phyloP scores from a whole-genome alignment of 192 early-diverging fungal genomes.

The Coemansia sp. region DNA sequence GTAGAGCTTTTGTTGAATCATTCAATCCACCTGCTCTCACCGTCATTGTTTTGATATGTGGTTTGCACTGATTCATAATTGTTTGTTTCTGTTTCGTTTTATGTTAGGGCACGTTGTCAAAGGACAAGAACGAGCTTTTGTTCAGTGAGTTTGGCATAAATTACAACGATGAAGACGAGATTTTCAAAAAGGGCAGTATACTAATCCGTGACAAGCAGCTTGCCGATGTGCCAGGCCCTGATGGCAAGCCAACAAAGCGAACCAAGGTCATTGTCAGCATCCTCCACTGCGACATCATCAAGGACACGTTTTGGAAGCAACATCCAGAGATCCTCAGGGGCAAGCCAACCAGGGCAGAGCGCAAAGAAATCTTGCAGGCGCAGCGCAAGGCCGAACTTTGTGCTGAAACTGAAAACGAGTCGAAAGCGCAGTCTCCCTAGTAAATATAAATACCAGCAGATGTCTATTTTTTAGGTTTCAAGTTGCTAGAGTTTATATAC shows the following conservation, averaged over 20 bases:
- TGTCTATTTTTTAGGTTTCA: no score
- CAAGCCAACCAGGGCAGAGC: conserved; percentile 12
- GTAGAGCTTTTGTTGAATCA: background rate
- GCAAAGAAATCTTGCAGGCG: background rate
- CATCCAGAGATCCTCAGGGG: conserved; percentile 47
- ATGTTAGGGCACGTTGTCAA: conserved; percentile 77
- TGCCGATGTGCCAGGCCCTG: conserved; percentile 15
- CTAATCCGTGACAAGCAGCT: conserved; percentile 61
- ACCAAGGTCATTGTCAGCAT: conserved; percentile 57
- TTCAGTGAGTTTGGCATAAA: conserved; percentile 84
- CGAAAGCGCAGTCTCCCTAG: no score
- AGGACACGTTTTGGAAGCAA: conserved; percentile 69
- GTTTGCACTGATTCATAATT: background rate
- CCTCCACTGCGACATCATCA: conserved; percentile 73
- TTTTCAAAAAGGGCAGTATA: conserved; percentile 88
- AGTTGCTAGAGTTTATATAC: no score
- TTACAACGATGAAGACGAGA: conserved; percentile 78
- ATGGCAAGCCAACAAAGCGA: conserved; percentile 41
- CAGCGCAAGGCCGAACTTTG: conserved; percentile 10
- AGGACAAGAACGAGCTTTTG: conserved; percentile 89
- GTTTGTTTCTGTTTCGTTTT: background rate
- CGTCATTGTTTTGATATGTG: background rate
- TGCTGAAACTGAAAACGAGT: background rate
- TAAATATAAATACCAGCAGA: no score
- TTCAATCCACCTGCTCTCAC: no score